phyloP scores from a whole-genome alignment of 805 yeast species.

The Starmerella bacillaris region DNA sequence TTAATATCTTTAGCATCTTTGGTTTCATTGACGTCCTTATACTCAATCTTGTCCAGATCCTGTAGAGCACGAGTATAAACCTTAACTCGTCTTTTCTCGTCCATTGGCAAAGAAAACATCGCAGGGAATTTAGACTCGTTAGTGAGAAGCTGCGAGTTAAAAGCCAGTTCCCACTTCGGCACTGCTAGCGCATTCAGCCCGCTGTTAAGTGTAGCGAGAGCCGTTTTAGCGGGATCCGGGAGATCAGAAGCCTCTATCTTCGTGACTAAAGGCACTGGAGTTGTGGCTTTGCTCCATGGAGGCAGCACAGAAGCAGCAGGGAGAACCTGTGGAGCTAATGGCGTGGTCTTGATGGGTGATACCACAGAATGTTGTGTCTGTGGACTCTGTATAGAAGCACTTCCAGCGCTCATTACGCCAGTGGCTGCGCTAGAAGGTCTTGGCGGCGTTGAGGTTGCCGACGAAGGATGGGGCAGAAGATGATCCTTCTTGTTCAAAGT shows the following conservation, averaged over 20 bases:
- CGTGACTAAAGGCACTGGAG: constrained; percentile 1
- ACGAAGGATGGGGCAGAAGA: constrained; percentile 1
- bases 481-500: constrained; percentile 40
- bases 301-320: constrained; percentile 5
- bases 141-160: constrained; percentile 5
- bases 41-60: constrained; percentile 11
- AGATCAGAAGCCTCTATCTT: constrained; percentile 5
- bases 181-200: constrained; percentile 4
- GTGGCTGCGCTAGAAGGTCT: constrained; percentile 1
- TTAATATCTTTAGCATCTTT: no score
- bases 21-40: background rate
- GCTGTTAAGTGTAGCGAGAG: constrained; percentile 2
- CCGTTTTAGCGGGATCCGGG: background rate
- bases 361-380: no score
- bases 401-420: constrained; percentile 1
- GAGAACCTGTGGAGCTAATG: no score
- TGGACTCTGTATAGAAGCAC: no score
- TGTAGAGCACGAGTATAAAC: constrained; percentile 9
- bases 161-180: constrained; percentile 7
- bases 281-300: constrained; percentile 13
- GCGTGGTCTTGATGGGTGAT: no score
- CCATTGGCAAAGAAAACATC: constrained; percentile 14
- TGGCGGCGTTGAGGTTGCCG: constrained; percentile 1
- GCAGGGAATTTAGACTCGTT: constrained; percentile 11
- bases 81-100: constrained; percentile 12